These are phyloP conservation scores for Esteya vermicola DNA, from an alignment of 2,329 filamentous ascomycete genomes.

Conservation along the genomic window DNA sequence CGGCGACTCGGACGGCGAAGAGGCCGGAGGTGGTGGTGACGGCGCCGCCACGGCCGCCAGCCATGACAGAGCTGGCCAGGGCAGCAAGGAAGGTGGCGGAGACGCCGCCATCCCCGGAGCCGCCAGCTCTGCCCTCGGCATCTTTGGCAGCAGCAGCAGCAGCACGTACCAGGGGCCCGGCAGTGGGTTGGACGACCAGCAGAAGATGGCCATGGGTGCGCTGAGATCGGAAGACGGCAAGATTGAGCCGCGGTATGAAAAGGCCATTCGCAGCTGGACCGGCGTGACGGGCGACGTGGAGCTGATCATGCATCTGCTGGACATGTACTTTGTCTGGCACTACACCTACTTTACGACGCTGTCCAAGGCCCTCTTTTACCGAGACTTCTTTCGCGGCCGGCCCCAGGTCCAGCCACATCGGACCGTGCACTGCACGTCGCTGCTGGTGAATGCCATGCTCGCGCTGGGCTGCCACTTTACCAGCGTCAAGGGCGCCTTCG, in stretches of 20 bases:
- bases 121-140: too few species aligned
- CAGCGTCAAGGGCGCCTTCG: constrained; percentile 56
- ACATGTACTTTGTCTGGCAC: constrained; percentile 98
- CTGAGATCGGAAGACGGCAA: too few species aligned
- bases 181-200: constrained; percentile 5
- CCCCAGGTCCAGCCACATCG: constrained; percentile 33
- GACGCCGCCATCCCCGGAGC: too few species aligned
- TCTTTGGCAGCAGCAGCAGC: too few species aligned
- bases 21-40: too few species aligned
- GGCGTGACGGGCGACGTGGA: constrained; percentile 66
- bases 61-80: neutral
- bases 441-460: constrained; percentile 89
- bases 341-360: constrained; percentile 92
- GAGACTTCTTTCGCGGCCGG: constrained; percentile 65
- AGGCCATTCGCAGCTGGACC: constrained; percentile 77
- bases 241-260: constrained; percentile 33
- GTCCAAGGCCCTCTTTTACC: constrained; percentile 73
- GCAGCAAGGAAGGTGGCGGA: too few species aligned
- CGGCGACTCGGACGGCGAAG: constrained; percentile 29
- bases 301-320: constrained; percentile 74
- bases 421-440: constrained; percentile 69
- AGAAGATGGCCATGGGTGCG: too few species aligned
- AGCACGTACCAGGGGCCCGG: too few species aligned
- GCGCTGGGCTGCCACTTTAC: constrained; percentile 91
- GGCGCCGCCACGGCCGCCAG: neutral